phyloP scores from a whole-genome alignment of 768 basidiomycete species.

The Suillus discolor region DNA sequence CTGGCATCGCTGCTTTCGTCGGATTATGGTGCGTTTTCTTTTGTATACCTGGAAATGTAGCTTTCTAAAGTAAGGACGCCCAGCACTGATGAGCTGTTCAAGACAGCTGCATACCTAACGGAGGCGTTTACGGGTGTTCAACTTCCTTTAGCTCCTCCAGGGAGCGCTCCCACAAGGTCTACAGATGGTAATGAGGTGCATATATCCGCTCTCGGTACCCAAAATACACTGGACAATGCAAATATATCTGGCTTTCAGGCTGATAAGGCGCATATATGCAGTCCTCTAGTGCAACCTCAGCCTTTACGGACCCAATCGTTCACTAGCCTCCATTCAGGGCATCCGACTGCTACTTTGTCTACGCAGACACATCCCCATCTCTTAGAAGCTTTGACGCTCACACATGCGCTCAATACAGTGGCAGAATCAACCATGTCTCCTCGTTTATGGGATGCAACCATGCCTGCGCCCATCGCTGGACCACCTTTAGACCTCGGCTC shows the following conservation, averaged over 20 bases:
- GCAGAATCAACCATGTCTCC: not conserved
- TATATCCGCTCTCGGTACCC: not conserved
- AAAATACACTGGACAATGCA: not conserved
- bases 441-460: conserved; percentile 2
- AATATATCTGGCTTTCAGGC: not conserved
- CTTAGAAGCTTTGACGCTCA: not conserved
- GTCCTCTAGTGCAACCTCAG: not conserved
- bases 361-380: not conserved
- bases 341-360: not conserved
- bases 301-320: not conserved
- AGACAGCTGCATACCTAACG: conserved; percentile 74
- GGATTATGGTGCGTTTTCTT: conserved; percentile 57
- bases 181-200: not conserved
- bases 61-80: not conserved
- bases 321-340: not conserved
- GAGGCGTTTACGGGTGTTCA: conserved; percentile 54
- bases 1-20: conserved; percentile 54
- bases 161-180: not conserved
- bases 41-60: not conserved
- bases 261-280: not conserved
- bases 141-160: conserved; percentile 12
- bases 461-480: conserved; percentile 1
- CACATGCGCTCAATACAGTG: not conserved
- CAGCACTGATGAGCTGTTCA: conserved; percentile 78
- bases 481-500: not conserved